These are phyloP conservation scores for Dillenia turbinata DNA, from an alignment of 164 flowering plant genomes.

Conservation along the genomic window DNA sequence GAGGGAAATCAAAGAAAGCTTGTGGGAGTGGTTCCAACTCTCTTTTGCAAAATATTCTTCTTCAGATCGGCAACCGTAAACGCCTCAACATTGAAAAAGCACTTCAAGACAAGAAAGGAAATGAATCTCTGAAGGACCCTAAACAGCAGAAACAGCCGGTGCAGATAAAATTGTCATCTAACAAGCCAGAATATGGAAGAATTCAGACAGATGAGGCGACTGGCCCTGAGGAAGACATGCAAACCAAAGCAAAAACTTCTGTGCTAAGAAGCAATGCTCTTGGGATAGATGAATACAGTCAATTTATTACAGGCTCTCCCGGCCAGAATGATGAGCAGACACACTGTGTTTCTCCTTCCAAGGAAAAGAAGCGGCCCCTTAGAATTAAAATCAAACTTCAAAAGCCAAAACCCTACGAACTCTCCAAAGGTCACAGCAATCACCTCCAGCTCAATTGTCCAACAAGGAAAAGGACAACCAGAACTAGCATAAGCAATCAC, in stretches of 20 bases:
- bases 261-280: background rate
- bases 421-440: background rate
- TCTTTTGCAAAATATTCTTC: background rate
- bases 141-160: too few relatives aligned
- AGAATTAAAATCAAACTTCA: background rate
- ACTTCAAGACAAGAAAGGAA: background rate
- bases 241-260: background rate
- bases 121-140: background rate
- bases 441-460: background rate
- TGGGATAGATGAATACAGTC: background rate
- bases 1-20: slow-evolving; percentile 2
- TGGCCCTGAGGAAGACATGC: background rate
- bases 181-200: too few relatives aligned
- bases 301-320: background rate
- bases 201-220: background rate
- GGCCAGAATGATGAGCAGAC: too few relatives aligned
- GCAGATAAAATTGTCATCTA: too few relatives aligned
- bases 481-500: too few relatives aligned
- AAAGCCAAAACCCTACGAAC: background rate
- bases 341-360: background rate
- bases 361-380: slow-evolving; percentile 2
- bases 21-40: background rate
- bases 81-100: slow-evolving; percentile 1
- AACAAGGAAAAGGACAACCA: too few relatives aligned
- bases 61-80: slow-evolving; percentile 1